These are phyloP conservation scores for Paracoccidioides lutzii DNA, from an alignment of 2,329 filamentous ascomycete species.

Conservation along the genomic window DNA sequence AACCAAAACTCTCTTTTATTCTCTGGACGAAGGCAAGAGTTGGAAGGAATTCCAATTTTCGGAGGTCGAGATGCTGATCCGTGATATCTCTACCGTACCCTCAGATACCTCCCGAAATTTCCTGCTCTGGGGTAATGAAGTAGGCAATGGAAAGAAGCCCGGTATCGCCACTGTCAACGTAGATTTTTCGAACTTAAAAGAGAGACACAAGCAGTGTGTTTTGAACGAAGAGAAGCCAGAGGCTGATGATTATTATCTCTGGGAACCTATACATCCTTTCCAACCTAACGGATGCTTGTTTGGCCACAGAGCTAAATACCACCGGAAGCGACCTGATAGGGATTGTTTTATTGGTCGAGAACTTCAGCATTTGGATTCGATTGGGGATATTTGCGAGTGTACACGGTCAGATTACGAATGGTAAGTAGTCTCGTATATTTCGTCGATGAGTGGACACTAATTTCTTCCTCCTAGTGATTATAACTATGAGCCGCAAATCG, in stretches of 20 bases:
- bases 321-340: slow-evolving; percentile 70
- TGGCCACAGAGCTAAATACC: slow-evolving; percentile 76
- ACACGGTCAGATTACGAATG: slow-evolving; percentile 83
- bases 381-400: slow-evolving; percentile 66
- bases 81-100: slow-evolving; percentile 74
- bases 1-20: slow-evolving; percentile 60
- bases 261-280: slow-evolving; percentile 74
- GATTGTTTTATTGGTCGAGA: slow-evolving; percentile 71
- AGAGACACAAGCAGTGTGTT: slow-evolving; percentile 51
- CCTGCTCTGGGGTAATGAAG: slow-evolving; percentile 65
- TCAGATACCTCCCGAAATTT: slow-evolving; percentile 87
- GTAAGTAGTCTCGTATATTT: slow-evolving; percentile 37
- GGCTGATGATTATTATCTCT: slow-evolving; percentile 63
- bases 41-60: slow-evolving; percentile 69
- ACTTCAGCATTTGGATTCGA: slow-evolving; percentile 57
- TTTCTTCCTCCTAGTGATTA: slow-evolving; percentile 52
- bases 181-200: slow-evolving; percentile 72
- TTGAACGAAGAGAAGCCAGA: slow-evolving; percentile 49
- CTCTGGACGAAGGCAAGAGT: slow-evolving; percentile 63
- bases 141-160: slow-evolving; percentile 27
- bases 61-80: slow-evolving; percentile 56
- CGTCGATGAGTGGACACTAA: background rate
- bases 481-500: slow-evolving; percentile 72
- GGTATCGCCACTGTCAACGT: slow-evolving; percentile 64
- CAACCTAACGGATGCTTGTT: slow-evolving; percentile 75